Evolutionary conservation across 2,329 filamentous ascomycete species (phyloP).

Genomic region (Ciborinia camelliae): DNA sequence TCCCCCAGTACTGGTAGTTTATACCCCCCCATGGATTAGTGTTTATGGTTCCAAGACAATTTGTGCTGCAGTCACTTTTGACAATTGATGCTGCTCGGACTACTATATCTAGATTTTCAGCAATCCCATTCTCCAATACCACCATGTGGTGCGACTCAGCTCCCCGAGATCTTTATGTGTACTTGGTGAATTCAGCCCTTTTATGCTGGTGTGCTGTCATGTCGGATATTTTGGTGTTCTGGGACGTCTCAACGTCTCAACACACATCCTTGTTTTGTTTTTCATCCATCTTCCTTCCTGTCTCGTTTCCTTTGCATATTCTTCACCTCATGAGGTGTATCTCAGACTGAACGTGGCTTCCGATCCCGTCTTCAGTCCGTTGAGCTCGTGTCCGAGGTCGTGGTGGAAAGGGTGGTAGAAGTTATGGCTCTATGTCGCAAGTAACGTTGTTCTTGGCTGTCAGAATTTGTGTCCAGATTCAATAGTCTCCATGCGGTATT

Average conservation of each 20-base stretch:
- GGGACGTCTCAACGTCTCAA: background rate
- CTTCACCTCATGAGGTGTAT: background rate
- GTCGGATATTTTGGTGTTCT: constrained; percentile 5
- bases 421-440: background rate
- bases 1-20: background rate
- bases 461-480: background rate
- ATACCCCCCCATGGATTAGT: too few relatives aligned
- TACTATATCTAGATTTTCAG: background rate
- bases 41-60: background rate
- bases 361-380: constrained; percentile 3
- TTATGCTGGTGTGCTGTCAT: background rate
- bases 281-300: constrained; percentile 5
- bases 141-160: background rate
- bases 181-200: background rate
- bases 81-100: constrained; percentile 4
- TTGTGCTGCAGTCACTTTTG: constrained; percentile 4
- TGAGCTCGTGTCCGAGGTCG: background rate
- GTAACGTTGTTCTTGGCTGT: constrained; percentile 17
- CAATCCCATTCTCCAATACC: background rate
- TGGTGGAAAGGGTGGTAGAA: background rate
- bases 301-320: constrained; percentile 9
- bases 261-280: background rate
- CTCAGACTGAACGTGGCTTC: background rate
- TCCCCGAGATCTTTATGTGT: background rate
- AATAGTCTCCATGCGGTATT: constrained; percentile 8